Evolutionary conservation across 768 basidiomycete genomes (phyloP), one percentile per base, ranked within the genome.

Genomic region (Suillus cothurnatus): DNA sequence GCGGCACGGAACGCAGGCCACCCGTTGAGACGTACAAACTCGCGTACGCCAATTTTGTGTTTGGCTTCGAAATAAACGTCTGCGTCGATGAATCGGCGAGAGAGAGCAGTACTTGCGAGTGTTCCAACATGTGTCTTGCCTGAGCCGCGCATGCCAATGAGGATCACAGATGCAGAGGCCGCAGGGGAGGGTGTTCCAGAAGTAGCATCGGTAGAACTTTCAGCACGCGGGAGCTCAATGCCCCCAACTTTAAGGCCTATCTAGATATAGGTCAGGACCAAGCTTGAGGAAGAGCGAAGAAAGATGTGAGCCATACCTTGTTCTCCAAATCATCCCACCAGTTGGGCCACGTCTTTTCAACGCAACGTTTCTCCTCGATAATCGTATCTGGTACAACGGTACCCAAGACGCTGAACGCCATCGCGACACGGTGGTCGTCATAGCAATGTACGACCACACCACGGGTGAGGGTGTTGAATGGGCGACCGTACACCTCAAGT

Each of bases 291-390:
- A 36, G 6, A 66, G n/a, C 19, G 28, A 36, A 38, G 17, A 15
- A 58, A 63, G 49, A 55, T 12, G n/a, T 49, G 43, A 19, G 23
- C 52, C 81, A 3, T 60, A 93, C 94, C 87, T 97, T 97, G 81
- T 94, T 95, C 74, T 93, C 87, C 31, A 99, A 82, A 76, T 99
- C 97, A 73, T 99, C 97, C 96, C 97, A 99, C 94, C 96, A 99
- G 74, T 95, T 96, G 0, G 97, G 97, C 97, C 97, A 99, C 0
- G 97, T 99, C 85, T 99, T 99, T 79, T 97, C 97, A 38, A 99
- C 97, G 72, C 97, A 98, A 62, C 96, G 84, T 78, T 97, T 97
- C 81, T 99, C 97, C 73, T 98, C 95, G 34, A 99, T 83, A 68
- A 94, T 80, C 3, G 93, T 92, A n/a, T 85, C 86, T 39, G 83